Conservation (phyloP, 768 basidiomycete genomes). For the Suillus spraguei region DNA sequence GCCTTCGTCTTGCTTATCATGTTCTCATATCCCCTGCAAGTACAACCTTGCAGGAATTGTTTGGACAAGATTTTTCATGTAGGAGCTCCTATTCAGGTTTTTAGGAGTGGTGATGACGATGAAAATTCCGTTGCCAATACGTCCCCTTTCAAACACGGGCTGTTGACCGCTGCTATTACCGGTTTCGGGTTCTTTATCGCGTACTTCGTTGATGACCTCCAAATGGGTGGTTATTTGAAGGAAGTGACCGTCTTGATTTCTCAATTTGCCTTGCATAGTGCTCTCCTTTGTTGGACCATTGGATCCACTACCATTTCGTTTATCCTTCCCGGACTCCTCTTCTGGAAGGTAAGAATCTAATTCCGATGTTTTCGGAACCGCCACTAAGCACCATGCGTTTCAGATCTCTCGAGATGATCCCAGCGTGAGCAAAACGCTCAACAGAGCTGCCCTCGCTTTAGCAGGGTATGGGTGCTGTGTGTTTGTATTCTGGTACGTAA, state of each 20-base stretch:
- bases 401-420: slow-evolving; percentile 74
- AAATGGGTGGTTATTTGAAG: slow-evolving; percentile 56
- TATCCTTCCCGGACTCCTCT: slow-evolving; percentile 91
- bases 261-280: slow-evolving; percentile 48
- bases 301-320: slow-evolving; percentile 97
- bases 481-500: slow-evolving; percentile 87
- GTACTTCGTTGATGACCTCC: slow-evolving; percentile 76
- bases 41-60: slow-evolving; percentile 90
- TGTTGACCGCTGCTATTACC: slow-evolving; percentile 71
- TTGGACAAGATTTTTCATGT: slow-evolving; percentile 85
- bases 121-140: slow-evolving; percentile 59
- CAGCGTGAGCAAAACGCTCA: slow-evolving; percentile 52
- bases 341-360: slow-evolving; percentile 72
- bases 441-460: slow-evolving; percentile 64
- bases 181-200: slow-evolving; percentile 69
- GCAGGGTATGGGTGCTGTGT: slow-evolving; percentile 76
- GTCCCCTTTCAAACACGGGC: slow-evolving; percentile 63
- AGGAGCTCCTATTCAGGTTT: slow-evolving; percentile 37
- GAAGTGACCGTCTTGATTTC: slow-evolving; percentile 16
- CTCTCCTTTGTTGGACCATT: slow-evolving; percentile 96
- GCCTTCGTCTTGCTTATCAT: slow-evolving; percentile 91
- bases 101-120: slow-evolving; percentile 43
- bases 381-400: slow-evolving; percentile 15
- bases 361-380: slow-evolving; percentile 14
- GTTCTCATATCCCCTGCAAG: slow-evolving; percentile 93